Evolutionary conservation across 192 early-diverging fungal species (phyloP).

Genomic region (Rhizoclosmatium sp.): DNA sequence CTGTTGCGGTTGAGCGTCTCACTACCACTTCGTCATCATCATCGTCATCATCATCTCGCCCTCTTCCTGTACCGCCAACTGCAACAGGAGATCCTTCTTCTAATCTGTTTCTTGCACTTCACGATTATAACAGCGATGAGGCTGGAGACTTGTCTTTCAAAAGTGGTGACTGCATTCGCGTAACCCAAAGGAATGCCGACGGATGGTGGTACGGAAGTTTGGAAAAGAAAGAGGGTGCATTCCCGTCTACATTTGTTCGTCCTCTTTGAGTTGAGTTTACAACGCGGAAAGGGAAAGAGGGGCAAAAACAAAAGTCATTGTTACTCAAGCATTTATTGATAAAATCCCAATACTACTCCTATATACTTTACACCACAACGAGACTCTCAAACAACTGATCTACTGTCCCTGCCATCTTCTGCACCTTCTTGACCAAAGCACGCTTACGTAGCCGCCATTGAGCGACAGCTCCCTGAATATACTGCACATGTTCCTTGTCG

Average conservation of each 20-base stretch:
- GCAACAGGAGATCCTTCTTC: neutral
- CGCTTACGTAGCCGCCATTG: slow-evolving; percentile 23
- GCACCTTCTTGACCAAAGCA: slow-evolving; percentile 8
- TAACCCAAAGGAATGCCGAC: neutral
- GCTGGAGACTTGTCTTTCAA: slow-evolving; percentile 1
- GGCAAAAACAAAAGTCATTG: no score
- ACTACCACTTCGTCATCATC: neutral
- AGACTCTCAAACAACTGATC: slow-evolving; percentile 21
- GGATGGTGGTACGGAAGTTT: slow-evolving; percentile 5
- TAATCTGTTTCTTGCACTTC: neutral
- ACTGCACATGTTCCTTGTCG: neutral
- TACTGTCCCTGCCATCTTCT: slow-evolving; percentile 14
- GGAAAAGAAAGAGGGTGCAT: slow-evolving; percentile 1
- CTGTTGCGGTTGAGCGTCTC: no score
- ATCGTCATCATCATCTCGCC: neutral
- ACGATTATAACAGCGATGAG: neutral
- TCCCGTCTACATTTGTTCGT: slow-evolving; percentile 15
- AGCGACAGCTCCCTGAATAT: slow-evolving; percentile 1
- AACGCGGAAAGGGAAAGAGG: no score
- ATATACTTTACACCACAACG: neutral
- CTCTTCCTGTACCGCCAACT: neutral
- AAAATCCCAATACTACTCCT: no score
- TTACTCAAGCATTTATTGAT: no score
- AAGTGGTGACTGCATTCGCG: slow-evolving; percentile 11
- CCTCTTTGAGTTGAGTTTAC: neutral